Base-by-base conservation (phyloP, 108 stramenopile species). In the Skeletonema grethae region DNA sequence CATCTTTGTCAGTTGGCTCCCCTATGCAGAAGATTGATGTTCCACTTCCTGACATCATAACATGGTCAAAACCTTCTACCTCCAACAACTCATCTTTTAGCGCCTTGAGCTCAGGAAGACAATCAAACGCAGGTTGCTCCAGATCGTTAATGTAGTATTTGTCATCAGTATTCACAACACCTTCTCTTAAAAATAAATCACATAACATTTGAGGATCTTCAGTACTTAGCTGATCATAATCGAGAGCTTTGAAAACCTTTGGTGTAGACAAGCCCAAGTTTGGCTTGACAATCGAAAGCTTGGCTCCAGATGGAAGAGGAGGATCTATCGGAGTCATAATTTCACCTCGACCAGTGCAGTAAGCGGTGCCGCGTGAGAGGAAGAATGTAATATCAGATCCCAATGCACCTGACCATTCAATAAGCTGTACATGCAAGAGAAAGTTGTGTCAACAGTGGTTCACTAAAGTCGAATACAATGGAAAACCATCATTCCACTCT, bases 381-480 rank as follows among this genome's bases (percentile, higher is more conserved):
- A 98, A 98, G 75, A 98, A 98, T 15, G 97, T 97, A 38, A 98
- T 97, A 67, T 98, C 97, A 61, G 93, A 94, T 12, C 97, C 97
- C 32, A 98, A 73, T 29, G 80, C 96, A 15, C 84, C 96, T 50
- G 93, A 93, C 97, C 97, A 98, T 71, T 93, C 88, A 59, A 95
- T 85, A 64, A 97, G 93, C 84, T 97, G 18, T 53, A 22, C 1
- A 6, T 24, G 50, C 50, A 6, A 0, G 50, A 53, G 22, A 22
- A 8, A 53, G 7, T 53, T 53, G 8, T 20, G 50, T 53, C 20
- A 53, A 22, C 0, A 34, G 6, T 34, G 7, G 16, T 3, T 48
- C 16, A 16, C 46, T 5, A 1, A 12, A 16, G 9, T 28, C 25
- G 1, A 28, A 28, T 22, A 8, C 50, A 53, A 9, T 20, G 18